Conservation (phyloP, 805 yeast species). For the Alloascoidea africana region DNA sequence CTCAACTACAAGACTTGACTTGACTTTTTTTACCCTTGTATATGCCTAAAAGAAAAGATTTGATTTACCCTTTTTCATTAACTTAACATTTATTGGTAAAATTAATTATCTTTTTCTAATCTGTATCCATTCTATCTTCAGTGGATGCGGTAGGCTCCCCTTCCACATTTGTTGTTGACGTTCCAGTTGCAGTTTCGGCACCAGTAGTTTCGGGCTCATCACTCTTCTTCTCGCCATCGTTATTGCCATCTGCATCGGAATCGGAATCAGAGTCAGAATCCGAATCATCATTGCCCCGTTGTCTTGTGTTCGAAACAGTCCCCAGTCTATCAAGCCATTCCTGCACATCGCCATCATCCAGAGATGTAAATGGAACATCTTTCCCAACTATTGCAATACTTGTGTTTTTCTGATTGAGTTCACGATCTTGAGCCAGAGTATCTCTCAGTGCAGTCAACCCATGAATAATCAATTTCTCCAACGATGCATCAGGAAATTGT, state of each 20-base stretch:
- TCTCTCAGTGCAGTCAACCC: constrained; percentile 89
- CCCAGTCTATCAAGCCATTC: constrained; percentile 72
- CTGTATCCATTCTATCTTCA: no score
- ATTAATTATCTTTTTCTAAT: no score
- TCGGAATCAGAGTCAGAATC: constrained; percentile 9
- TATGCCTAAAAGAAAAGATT: no score
- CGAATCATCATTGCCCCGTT: constrained; percentile 21
- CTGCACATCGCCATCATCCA: constrained; percentile 78
- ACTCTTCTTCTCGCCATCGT: no score
- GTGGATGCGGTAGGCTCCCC: no score
- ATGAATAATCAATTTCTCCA: constrained; percentile 67
- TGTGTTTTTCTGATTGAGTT: constrained; percentile 69
- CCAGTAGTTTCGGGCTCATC: no score
- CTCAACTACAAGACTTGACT: no score
- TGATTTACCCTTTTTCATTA: no score
- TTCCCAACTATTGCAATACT: constrained; percentile 88
- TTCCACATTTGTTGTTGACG: no score
- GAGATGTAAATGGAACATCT: constrained; percentile 55
- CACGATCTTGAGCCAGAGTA: constrained; percentile 88
- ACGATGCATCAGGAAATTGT: constrained; percentile 38
- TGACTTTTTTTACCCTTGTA: no score
- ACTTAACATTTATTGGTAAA: no score
- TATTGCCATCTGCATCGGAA: constrained; percentile 10
- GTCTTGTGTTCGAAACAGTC: constrained; percentile 42
- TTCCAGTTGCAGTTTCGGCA: no score